Conservation (phyloP, 2,329 filamentous ascomycete genomes). For the Neofusicoccum parvum region DNA sequence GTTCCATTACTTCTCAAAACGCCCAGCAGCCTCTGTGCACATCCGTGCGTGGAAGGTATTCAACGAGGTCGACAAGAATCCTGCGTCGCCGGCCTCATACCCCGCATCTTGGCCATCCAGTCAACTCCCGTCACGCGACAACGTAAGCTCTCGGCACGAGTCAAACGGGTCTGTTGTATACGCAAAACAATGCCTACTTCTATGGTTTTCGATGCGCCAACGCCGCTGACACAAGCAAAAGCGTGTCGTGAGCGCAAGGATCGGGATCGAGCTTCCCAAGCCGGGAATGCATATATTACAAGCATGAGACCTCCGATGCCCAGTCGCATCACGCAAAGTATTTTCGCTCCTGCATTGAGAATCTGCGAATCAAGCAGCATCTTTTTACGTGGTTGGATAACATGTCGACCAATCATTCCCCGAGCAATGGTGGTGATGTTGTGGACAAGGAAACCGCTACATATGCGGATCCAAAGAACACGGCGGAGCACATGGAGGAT, state of each 20-base stretch:
- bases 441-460: neutral
- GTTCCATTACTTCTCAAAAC: neutral
- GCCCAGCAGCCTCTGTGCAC: neutral
- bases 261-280: neutral
- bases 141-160: conserved; percentile 1
- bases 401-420: neutral
- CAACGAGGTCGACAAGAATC: neutral
- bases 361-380: neutral
- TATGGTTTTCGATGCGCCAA: neutral
- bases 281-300: neutral
- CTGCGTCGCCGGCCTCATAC: neutral
- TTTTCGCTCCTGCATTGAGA: neutral
- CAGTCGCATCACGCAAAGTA: neutral
- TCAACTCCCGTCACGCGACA: neutral
- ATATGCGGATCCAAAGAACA: neutral
- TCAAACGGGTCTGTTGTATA: neutral
- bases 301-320: neutral
- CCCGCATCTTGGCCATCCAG: conserved; percentile 8
- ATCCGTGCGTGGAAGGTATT: neutral
- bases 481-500: neutral
- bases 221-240: neutral
- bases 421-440: neutral
- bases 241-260: neutral
- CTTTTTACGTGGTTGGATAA: neutral
- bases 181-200: neutral